Conservation (phyloP, 1,284 basidiomycete species). For the Microbotryum intermedium region DNA sequence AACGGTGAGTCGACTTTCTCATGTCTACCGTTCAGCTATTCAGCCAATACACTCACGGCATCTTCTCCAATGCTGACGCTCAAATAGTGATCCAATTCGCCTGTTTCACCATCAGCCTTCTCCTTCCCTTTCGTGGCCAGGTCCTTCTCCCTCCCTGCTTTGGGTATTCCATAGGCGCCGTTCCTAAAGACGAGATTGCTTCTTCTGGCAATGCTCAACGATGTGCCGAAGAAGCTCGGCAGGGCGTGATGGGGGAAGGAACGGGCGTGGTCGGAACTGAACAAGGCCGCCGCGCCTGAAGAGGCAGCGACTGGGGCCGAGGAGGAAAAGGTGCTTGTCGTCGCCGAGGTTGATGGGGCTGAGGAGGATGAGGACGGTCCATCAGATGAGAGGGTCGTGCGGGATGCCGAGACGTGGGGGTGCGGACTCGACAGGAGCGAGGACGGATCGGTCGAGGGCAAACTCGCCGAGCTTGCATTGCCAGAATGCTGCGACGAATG, state of each 20-base stretch:
- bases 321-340: slow-evolving; percentile 1
- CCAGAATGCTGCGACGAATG: neutral
- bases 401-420: neutral
- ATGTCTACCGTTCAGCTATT: slow-evolving; percentile 40
- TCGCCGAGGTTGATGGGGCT: neutral
- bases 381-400: slow-evolving; percentile 3
- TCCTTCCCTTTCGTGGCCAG: slow-evolving; percentile 22
- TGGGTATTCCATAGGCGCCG: slow-evolving; percentile 45
- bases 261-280: neutral
- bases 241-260: slow-evolving; percentile 13
- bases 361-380: slow-evolving; percentile 2
- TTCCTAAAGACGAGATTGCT: slow-evolving; percentile 32
- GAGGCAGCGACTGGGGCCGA: neutral
- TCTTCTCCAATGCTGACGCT: slow-evolving; percentile 35
- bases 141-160: slow-evolving; percentile 22
- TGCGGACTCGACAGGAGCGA: slow-evolving; percentile 6
- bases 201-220: slow-evolving; percentile 21
- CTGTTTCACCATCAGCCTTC: slow-evolving; percentile 26
- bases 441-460: neutral
- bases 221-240: slow-evolving; percentile 22
- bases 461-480: neutral
- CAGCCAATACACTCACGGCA: slow-evolving; percentile 33
- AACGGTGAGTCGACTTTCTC: slow-evolving; percentile 76
- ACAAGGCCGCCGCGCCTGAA: slow-evolving; percentile 6
- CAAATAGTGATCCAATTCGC: slow-evolving; percentile 28